Percentiles rank a stretch among this genome's conserved stretches.
These are phyloP conservation scores for Irpex rosettiformis DNA, from an alignment of 1,284 basidiomycete genomes.

Conservation along the genomic window DNA sequence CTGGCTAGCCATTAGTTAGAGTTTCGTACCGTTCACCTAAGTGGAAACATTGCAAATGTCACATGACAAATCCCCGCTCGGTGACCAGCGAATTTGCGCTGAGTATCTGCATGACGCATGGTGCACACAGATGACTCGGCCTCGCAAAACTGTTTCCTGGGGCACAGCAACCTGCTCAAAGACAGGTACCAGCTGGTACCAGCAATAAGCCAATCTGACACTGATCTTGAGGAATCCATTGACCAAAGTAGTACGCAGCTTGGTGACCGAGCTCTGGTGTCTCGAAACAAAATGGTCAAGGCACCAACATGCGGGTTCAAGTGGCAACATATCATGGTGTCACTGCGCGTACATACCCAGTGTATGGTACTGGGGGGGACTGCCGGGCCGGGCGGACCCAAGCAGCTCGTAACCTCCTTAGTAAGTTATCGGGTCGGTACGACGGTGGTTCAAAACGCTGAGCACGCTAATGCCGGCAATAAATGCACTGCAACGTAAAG, in stretches of 20 bases:
- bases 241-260: not conserved
- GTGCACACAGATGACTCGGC: not conserved
- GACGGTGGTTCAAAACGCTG: not conserved
- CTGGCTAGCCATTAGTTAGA: not conserved
- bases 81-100: not conserved
- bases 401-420: too few relatives aligned
- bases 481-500: not conserved
- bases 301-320: too few relatives aligned
- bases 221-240: too few relatives aligned
- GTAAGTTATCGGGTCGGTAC: not conserved
- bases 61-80: not conserved
- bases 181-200: not conserved
- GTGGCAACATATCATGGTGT: too few relatives aligned
- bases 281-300: not conserved
- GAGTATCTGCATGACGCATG: not conserved
- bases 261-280: not conserved
- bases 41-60: not conserved
- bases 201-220: not conserved
- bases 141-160: not conserved
- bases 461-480: not conserved
- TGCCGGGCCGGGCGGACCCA: not conserved
- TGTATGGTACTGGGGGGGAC: too few relatives aligned
- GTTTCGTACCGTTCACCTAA: not conserved
- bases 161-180: not conserved
- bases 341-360: too few relatives aligned